Evolutionary conservation across 352 stramenopile species (phyloP).

Genomic region (Pythium grandisporangium): DNA sequence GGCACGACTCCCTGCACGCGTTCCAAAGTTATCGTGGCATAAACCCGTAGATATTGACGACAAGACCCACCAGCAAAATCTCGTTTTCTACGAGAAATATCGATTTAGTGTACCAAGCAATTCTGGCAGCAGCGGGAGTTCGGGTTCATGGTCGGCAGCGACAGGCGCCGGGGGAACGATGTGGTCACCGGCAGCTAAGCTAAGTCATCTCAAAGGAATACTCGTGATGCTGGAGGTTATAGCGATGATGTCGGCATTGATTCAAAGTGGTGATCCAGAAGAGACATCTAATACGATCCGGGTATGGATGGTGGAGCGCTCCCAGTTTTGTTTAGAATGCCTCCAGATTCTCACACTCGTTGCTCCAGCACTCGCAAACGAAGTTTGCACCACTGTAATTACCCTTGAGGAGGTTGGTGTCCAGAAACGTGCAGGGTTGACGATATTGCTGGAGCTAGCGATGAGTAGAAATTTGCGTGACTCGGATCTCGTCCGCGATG

Average conservation of each 20-base stretch:
- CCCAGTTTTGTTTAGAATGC: constrained; percentile 73
- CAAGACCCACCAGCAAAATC: constrained; percentile 75
- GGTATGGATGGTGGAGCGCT: constrained; percentile 68
- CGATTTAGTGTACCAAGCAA: constrained; percentile 51
- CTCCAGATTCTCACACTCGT: constrained; percentile 68
- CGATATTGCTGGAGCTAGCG: constrained; percentile 69
- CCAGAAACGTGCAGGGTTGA: constrained; percentile 42
- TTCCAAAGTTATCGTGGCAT: constrained; percentile 62
- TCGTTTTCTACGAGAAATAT: constrained; percentile 81
- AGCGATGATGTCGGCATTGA: constrained; percentile 49
- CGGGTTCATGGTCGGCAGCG: constrained; percentile 51
- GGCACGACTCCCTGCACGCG: constrained; percentile 50
- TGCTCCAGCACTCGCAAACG: constrained; percentile 48
- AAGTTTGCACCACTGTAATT: constrained; percentile 75
- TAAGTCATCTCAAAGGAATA: constrained; percentile 62
- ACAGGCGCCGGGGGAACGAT: constrained; percentile 42
- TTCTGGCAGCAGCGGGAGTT: constrained; percentile 17
- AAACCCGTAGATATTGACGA: constrained; percentile 81
- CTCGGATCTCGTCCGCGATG: constrained; percentile 64
- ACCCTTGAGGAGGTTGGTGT: constrained; percentile 27
- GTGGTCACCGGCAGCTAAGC: constrained; percentile 63
- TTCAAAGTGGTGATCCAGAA: constrained; percentile 45
- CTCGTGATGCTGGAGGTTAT: constrained; percentile 77
- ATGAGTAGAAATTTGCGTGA: constrained; percentile 66
- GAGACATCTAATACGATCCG: constrained; percentile 41